These are phyloP conservation scores for Globisporangium sylvaticum DNA, from an alignment of 352 stramenopile genomes.

Conservation along the genomic window DNA sequence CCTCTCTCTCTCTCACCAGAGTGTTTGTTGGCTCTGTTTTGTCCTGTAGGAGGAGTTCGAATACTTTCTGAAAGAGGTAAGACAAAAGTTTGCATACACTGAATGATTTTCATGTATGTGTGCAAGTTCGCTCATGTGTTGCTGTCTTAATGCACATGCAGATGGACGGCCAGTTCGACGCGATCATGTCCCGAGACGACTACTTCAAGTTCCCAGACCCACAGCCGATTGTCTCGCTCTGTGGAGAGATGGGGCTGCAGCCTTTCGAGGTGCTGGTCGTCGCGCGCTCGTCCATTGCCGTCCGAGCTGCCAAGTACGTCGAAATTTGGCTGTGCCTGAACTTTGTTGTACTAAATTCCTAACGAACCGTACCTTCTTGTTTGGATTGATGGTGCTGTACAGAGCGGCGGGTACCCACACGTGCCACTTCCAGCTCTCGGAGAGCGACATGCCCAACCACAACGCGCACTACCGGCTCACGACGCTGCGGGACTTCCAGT, in stretches of 20 bases:
- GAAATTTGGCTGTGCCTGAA: not conserved
- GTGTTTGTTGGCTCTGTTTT: not conserved
- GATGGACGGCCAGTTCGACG: conserved; percentile 70
- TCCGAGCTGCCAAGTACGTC: conserved; percentile 61
- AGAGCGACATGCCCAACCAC: conserved; percentile 70
- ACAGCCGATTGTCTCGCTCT: conserved; percentile 41
- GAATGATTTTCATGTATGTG: not conserved
- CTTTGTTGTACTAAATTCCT: no score
- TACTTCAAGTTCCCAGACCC: conserved; percentile 46
- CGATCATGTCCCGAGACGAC: conserved; percentile 41
- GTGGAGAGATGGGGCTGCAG: conserved; percentile 45
- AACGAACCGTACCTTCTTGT: no score
- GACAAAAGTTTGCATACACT: not conserved
- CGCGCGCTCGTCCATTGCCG: conserved; percentile 43
- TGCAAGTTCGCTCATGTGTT: not conserved
- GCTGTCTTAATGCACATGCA: conserved; percentile 11
- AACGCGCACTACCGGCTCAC: conserved; percentile 68
- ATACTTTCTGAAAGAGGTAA: conserved; percentile 67
- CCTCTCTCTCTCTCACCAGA: no score
- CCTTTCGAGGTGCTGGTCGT: conserved; percentile 56
- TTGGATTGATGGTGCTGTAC: not conserved
- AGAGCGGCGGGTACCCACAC: conserved; percentile 53
- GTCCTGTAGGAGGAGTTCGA: conserved; percentile 52
- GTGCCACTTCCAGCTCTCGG: conserved; percentile 62
- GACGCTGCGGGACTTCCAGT: conserved; percentile 56